Conservation (phyloP, 148 eudicot genomes). For the Fallopia convolvulus region DNA sequence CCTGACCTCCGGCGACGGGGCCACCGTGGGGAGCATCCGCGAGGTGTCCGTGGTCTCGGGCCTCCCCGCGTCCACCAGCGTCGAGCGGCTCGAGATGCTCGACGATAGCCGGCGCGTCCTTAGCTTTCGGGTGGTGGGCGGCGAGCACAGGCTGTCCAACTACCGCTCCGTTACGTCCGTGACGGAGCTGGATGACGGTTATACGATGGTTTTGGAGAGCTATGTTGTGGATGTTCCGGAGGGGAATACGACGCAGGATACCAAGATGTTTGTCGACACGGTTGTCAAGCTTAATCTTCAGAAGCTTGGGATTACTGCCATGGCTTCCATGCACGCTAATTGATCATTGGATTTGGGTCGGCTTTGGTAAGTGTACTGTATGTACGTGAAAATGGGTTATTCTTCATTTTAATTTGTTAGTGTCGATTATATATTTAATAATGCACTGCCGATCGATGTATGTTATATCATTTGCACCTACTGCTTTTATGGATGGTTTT, state of each 20-base stretch:
- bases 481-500: not conserved
- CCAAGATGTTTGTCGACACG: slow-evolving; percentile 86
- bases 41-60: slow-evolving; percentile 79
- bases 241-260: slow-evolving; percentile 70
- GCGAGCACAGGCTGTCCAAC: slow-evolving; percentile 66
- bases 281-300: slow-evolving; percentile 79
- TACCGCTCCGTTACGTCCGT: slow-evolving; percentile 71
- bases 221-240: slow-evolving; percentile 79
- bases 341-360: slow-evolving; percentile 6
- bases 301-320: slow-evolving; percentile 62
- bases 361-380: not conserved
- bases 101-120: slow-evolving; percentile 51
- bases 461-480: not conserved
- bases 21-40: slow-evolving; percentile 49
- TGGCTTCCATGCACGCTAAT: slow-evolving; percentile 44
- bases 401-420: not conserved
- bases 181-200: slow-evolving; percentile 41
- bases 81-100: slow-evolving; percentile 60
- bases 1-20: slow-evolving; percentile 41
- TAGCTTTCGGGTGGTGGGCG: slow-evolving; percentile 73
- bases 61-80: slow-evolving; percentile 70
- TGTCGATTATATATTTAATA: not conserved
- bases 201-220: slow-evolving; percentile 61
- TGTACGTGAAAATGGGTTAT: not conserved
- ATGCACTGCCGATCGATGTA: not conserved